Conservation (phyloP, 805 yeast species). For the Hanseniaspora jakobsenii region DNA sequence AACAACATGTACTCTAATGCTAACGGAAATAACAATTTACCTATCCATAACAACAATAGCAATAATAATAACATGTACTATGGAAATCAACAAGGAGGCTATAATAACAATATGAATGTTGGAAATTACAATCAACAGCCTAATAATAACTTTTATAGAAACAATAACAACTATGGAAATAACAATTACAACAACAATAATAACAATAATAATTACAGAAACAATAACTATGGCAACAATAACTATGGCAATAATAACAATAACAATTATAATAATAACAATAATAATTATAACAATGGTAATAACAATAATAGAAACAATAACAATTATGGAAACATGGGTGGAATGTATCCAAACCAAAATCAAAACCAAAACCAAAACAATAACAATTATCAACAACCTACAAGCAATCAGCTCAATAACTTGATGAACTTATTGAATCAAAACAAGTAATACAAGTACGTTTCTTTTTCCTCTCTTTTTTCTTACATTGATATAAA, state of each 20-base stretch:
- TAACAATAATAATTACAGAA: conserved; percentile 4
- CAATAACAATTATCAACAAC: conserved; percentile 21
- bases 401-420: conserved; percentile 28
- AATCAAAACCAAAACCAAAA: conserved; percentile 15
- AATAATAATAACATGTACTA: conserved; percentile 7
- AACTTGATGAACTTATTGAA: conserved; percentile 34
- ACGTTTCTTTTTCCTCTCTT: too few relatives aligned
- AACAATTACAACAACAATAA: not conserved
- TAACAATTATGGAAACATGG: too few relatives aligned
- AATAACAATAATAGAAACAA: not conserved
- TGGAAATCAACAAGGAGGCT: not conserved
- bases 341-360: too few relatives aligned
- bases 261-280: not conserved
- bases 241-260: not conserved
- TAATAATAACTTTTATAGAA: not conserved
- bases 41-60: not conserved
- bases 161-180: not conserved
- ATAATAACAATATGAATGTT: too few relatives aligned
- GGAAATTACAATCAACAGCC: not conserved
- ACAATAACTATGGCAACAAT: not conserved
- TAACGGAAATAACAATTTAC: not conserved
- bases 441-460: conserved; percentile 25
- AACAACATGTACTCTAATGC: not conserved
- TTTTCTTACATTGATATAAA: too few relatives aligned
- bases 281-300: conserved; percentile 2